Evolutionary conservation across 2,329 filamentous ascomycete genomes (phyloP).

Genomic region (Xylariomycetidae sp.): DNA sequence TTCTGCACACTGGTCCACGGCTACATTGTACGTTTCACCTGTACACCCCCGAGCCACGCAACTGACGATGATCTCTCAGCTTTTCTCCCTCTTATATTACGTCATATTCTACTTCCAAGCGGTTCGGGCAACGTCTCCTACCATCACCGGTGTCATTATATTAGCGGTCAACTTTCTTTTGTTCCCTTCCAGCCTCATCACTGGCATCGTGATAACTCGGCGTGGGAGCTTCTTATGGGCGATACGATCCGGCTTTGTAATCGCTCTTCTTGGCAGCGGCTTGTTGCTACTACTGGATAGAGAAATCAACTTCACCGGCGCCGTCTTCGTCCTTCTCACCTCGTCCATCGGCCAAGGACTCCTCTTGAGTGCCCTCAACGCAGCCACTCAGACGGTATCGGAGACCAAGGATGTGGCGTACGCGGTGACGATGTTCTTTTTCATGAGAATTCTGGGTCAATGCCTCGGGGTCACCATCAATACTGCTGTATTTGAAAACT

Average conservation of each 20-base stretch:
- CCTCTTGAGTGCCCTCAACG: slow-evolving; percentile 2
- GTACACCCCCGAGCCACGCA: neutral
- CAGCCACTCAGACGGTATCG: slow-evolving; percentile 5
- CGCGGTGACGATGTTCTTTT: slow-evolving; percentile 9
- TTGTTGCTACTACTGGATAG: neutral
- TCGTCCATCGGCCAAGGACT: slow-evolving; percentile 7
- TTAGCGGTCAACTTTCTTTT: slow-evolving; percentile 7
- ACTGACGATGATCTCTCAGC: neutral
- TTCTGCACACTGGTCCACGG: slow-evolving; percentile 1
- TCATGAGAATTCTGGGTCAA: slow-evolving; percentile 8
- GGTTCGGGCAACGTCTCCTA: slow-evolving; percentile 1
- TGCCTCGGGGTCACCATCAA: slow-evolving; percentile 9
- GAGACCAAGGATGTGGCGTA: slow-evolving; percentile 1
- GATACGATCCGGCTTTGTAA: slow-evolving; percentile 4
- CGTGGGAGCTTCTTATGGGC: slow-evolving; percentile 8
- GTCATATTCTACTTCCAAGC: slow-evolving; percentile 6
- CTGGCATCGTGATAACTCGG: slow-evolving; percentile 7
- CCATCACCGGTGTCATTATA: slow-evolving; percentile 8
- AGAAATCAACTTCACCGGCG: neutral
- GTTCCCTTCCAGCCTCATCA: slow-evolving; percentile 2
- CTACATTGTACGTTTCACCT: neutral
- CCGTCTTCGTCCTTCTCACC: slow-evolving; percentile 2
- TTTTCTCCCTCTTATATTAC: slow-evolving; percentile 10
- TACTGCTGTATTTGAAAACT: slow-evolving; percentile 7
- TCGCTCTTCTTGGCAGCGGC: neutral